Conservation (phyloP, 805 yeast species). For the Crinitomyces ghanaensis region DNA sequence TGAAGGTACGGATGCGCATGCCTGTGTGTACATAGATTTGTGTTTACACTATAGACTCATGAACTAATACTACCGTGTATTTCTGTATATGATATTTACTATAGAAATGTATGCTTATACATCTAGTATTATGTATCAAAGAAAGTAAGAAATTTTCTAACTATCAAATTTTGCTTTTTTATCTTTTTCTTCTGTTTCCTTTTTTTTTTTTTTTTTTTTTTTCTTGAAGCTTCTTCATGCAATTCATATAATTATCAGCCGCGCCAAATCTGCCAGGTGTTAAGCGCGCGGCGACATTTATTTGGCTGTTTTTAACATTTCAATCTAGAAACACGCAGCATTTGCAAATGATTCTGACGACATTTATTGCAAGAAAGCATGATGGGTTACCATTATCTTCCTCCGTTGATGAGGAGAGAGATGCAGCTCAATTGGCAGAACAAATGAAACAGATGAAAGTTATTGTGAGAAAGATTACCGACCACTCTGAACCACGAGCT, state of each 20-base stretch:
- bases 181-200: background rate
- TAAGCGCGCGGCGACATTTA: too few relatives aligned
- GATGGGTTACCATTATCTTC: conserved; percentile 75
- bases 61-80: background rate
- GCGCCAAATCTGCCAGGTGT: too few relatives aligned
- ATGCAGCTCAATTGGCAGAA: conserved; percentile 43
- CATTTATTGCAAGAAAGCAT: conserved; percentile 22
- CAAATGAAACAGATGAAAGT: conserved; percentile 79
- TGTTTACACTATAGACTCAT: background rate
- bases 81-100: background rate
- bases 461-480: conserved; percentile 60
- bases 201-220: background rate
- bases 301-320: too few relatives aligned
- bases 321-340: background rate
- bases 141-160: background rate
- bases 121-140: background rate
- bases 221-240: too few relatives aligned
- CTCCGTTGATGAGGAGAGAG: conserved; percentile 72
- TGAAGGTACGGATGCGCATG: background rate
- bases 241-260: too few relatives aligned
- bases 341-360: conserved; percentile 23
- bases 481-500: conserved; percentile 73
- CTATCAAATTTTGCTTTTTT: background rate
- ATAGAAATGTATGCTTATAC: background rate
- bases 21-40: background rate